Percentiles rank a stretch among this genome's conserved stretches.
phyloP scores from a whole-genome alignment of 148 eudicot genomes.

The Rhododendron griersonianum region DNA sequence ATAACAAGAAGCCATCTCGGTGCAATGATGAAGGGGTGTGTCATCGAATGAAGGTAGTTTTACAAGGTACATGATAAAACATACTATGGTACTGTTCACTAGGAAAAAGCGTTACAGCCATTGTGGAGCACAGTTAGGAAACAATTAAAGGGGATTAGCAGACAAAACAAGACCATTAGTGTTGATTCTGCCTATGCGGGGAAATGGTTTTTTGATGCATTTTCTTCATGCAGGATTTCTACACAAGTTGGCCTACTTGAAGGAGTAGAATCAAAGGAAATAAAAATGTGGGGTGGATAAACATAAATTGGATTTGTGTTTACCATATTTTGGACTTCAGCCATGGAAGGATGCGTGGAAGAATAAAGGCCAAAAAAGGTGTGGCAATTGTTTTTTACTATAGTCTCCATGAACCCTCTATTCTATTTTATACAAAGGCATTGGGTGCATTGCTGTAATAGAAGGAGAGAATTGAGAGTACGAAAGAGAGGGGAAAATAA shows the following conservation, averaged over 20 bases:
- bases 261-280: not conserved
- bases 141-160: not conserved
- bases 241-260: not conserved
- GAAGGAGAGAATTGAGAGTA: not conserved
- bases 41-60: not conserved
- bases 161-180: not conserved
- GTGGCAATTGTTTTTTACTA: not conserved
- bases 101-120: too few relatives aligned
- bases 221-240: not conserved
- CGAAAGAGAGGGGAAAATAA: too few relatives aligned
- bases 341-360: not conserved
- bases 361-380: not conserved
- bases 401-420: not conserved
- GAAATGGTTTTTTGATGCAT: not conserved
- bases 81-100: not conserved
- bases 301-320: not conserved
- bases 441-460: not conserved
- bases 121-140: not conserved
- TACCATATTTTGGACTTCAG: not conserved
- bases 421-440: not conserved
- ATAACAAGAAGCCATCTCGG: not conserved
- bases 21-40: not conserved
- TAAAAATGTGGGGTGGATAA: not conserved
- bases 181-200: not conserved
- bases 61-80: not conserved